Percentiles rank a stretch among this genome's conserved stretches.
These are phyloP conservation scores for Alternaria postmessia DNA, from an alignment of 2,329 filamentous ascomycete genomes.

Conservation along the genomic window DNA sequence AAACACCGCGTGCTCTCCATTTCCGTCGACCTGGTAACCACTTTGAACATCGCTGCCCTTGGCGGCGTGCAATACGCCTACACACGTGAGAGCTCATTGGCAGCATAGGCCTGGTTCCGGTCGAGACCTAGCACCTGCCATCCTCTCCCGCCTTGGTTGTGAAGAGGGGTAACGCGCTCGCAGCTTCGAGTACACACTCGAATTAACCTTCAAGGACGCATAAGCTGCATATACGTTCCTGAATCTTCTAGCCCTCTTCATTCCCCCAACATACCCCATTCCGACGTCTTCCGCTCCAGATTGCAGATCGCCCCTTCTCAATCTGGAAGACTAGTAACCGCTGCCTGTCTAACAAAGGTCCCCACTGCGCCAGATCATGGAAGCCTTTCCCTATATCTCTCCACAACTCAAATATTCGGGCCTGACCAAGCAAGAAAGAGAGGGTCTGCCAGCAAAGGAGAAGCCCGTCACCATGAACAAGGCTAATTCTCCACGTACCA, in stretches of 20 bases:
- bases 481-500: conserved; percentile 25
- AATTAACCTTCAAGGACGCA: conserved; percentile 2
- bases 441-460: conserved; percentile 13
- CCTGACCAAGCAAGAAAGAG: conserved; percentile 17
- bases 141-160: conserved; percentile 13
- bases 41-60: conserved; percentile 8
- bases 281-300: conserved; percentile 12
- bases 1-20: conserved; percentile 3
- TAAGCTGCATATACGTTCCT: neutral
- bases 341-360: conserved; percentile 2
- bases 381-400: conserved; percentile 15
- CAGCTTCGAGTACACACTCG: neutral
- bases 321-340: conserved; percentile 20
- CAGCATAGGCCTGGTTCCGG: conserved; percentile 8
- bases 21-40: conserved; percentile 7
- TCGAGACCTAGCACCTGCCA: conserved; percentile 9
- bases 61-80: conserved; percentile 6
- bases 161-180: conserved; percentile 20
- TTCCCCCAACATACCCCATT: neutral
- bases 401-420: conserved; percentile 15
- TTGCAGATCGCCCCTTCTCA: conserved; percentile 20
- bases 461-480: conserved; percentile 12
- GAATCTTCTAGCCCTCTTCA: conserved; percentile 2
- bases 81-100: conserved; percentile 14
- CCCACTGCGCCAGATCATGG: conserved; percentile 11